Evolutionary conservation across 1,139 yeast genomes (phyloP).

Genomic region (Sugiyamaella neomexicana): DNA sequence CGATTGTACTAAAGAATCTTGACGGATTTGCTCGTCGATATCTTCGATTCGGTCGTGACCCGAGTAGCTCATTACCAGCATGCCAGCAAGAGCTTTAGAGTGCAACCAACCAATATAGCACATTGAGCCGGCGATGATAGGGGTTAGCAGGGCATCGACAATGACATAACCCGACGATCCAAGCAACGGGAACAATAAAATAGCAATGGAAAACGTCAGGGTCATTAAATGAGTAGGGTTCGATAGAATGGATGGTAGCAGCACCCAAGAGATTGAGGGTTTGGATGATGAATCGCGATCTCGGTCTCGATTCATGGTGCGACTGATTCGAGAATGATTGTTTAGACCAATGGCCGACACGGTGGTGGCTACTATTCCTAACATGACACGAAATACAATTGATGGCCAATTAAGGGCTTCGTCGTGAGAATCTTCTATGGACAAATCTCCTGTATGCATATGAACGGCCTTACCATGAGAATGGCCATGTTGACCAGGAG

Average conservation of each 20-base stretch:
- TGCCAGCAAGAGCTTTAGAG: conserved; percentile 45
- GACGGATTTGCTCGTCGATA: conserved; percentile 32
- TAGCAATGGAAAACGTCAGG: conserved; percentile 50
- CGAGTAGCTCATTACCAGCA: conserved; percentile 47
- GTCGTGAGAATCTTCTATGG: conserved; percentile 30
- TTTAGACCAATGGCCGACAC: conserved; percentile 40
- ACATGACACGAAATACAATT: conserved; percentile 35
- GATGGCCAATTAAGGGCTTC: conserved; percentile 36
- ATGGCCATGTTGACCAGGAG: conserved; percentile 44
- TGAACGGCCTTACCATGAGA: conserved; percentile 52
- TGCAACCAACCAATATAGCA: conserved; percentile 45
- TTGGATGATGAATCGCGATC: conserved; percentile 15
- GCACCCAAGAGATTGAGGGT: conserved; percentile 24
- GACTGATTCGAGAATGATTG: conserved; percentile 36
- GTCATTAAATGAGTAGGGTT: conserved; percentile 69
- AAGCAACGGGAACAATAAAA: conserved; percentile 38
- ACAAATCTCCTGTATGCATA: conserved; percentile 40
- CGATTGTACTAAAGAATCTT: conserved; percentile 35
- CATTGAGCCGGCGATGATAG: conserved; percentile 44
- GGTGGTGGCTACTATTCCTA: conserved; percentile 39
- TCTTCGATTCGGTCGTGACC: conserved; percentile 41
- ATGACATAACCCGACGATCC: conserved; percentile 30
- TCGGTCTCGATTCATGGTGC: conserved; percentile 31
- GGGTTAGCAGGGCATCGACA: conserved; percentile 42
- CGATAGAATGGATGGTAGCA: conserved; percentile 36